Conservation (phyloP, 495 filamentous ascomycete species). For the Viridothelium virens region DNA sequence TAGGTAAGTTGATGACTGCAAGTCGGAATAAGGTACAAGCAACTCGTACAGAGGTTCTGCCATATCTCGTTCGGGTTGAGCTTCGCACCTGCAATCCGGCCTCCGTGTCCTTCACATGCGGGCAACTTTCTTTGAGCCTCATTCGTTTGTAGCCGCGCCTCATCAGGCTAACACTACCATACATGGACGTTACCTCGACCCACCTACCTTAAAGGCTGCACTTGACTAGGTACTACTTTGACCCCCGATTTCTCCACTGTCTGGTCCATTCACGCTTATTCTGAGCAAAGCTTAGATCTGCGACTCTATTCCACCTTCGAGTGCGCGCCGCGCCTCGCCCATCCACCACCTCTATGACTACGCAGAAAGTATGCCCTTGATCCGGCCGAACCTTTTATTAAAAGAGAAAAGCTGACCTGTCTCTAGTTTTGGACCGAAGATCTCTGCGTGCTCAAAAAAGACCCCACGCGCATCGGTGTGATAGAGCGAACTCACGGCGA, state of each 20-base stretch:
- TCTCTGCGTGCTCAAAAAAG: constrained; percentile 24
- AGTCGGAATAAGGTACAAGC: constrained; percentile 54
- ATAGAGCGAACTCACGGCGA: constrained; percentile 33
- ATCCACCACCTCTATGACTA: not conserved
- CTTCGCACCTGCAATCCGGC: not conserved
- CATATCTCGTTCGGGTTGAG: constrained; percentile 38
- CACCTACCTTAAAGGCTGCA: too few species aligned
- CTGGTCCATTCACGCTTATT: too few species aligned
- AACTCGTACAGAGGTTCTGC: constrained; percentile 67
- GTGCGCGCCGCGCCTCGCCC: not conserved
- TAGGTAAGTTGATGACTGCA: constrained; percentile 28
- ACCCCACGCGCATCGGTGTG: constrained; percentile 27
- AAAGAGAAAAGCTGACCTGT: not conserved
- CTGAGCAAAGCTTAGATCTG: not conserved
- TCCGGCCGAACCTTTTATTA: not conserved
- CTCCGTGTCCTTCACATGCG: not conserved
- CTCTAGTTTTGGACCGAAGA: constrained; percentile 30
- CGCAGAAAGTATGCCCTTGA: not conserved
- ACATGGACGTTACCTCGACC: not conserved
- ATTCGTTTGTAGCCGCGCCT: not conserved
- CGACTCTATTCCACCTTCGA: not conserved
- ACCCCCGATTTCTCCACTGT: too few species aligned
- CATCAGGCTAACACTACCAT: not conserved
- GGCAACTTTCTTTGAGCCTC: not conserved
- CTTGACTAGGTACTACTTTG: too few species aligned